Base-by-base conservation (phyloP, 768 basidiomycete species). In the Lactarius sp. region DNA sequence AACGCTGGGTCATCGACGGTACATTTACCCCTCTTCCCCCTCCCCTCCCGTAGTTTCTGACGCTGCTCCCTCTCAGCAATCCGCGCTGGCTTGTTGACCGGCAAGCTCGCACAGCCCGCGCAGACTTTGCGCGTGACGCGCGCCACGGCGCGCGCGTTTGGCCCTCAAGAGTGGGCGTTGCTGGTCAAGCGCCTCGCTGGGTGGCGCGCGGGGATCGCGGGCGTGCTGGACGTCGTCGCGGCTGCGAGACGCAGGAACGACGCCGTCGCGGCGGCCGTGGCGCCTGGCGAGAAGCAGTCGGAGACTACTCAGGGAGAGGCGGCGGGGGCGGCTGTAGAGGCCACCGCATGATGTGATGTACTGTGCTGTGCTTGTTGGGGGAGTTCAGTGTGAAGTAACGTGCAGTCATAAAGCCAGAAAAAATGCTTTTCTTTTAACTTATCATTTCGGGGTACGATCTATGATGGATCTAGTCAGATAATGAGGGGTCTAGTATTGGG, bases 1-100 rank as follows among this genome's bases (percentile, higher is more conserved):
- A 94, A 73, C 85, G 83, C 70, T 94, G 91, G 90, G 85, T 86
- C 46, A 94, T 94, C 66, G 90, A 94, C 75, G 86, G 92, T 92
- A 70, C 64, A 78, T 67, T 13, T 8, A n/a, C 9, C 39, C 9
- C 39, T 3, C n/a, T n/a, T n/a, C n/a, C n/a, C n/a, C n/a, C n/a
- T n/a, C n/a, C 39, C 3, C 39, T 10, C 39, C 39, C 12, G 39
- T 14, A 12, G 13, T 41, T 41, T 12, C 12, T 41, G 13, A 41
- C 39, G 13, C 27, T 27, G 22, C 59, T 8, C 20, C 56, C 51
- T 49, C 4, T 36, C 39, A 93, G 92, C 88, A 60, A 92, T 94
- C 68, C 89, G 92, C 59, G 82, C 85, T 2, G 86, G 88, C 33
- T 82, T 94, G 51, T 73, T 94, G 37, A 83, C 85, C 56, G 93